phyloP scores from a whole-genome alignment of 2,329 filamentous ascomycete species.

The Microcera coccophila region DNA sequence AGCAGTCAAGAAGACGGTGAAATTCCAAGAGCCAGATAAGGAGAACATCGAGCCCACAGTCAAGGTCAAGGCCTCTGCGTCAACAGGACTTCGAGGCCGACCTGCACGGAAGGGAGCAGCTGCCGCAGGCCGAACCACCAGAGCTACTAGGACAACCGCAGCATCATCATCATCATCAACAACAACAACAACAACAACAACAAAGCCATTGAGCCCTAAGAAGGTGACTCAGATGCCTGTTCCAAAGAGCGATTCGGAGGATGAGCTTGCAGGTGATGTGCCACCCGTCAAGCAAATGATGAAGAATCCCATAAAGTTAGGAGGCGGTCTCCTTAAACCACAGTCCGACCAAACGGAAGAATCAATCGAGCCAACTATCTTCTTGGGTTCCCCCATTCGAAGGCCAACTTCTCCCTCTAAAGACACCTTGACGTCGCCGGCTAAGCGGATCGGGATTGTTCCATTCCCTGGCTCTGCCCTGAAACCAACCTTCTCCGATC shows the following conservation, averaged over 20 bases:
- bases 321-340: conserved; percentile 17
- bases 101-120: conserved; percentile 43
- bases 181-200: conserved; percentile 35
- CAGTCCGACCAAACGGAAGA: conserved; percentile 12
- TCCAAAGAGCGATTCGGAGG: conserved; percentile 50
- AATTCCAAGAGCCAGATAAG: conserved; percentile 62
- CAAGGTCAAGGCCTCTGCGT: conserved; percentile 34
- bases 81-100: conserved; percentile 36
- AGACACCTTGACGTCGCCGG: conserved; percentile 54
- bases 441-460: conserved; percentile 40
- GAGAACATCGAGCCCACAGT: conserved; percentile 52
- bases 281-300: conserved; percentile 50
- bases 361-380: conserved; percentile 22
- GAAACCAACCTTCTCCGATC: conserved; percentile 21
- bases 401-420: conserved; percentile 51
- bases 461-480: conserved; percentile 33
- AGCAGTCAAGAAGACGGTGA: conserved; percentile 57
- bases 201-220: conserved; percentile 59
- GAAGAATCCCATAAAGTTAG: conserved; percentile 54
- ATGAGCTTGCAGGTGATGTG: conserved; percentile 54
- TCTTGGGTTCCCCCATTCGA: conserved; percentile 53
- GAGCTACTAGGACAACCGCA: conserved; percentile 31
- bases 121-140: conserved; percentile 32
- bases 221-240: conserved; percentile 58
- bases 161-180: too few relatives aligned